Conservation (phyloP, 441 rosid genomes). For the Syzygium malaccense region DNA sequence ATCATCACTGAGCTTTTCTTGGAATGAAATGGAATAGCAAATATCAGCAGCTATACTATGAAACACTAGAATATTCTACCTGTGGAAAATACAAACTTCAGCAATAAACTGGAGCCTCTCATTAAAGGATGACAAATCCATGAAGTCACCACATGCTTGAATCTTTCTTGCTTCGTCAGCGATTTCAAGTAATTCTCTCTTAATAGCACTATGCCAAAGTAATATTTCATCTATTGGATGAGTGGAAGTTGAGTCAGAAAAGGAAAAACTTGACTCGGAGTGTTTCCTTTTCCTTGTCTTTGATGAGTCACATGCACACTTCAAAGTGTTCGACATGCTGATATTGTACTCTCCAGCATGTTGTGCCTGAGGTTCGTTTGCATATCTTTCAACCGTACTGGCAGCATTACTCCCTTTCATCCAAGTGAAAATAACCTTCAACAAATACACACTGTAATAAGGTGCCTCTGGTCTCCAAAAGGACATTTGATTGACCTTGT, state of each 20-base stretch:
- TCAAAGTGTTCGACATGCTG: slow-evolving; percentile 18
- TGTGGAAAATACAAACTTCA: slow-evolving; percentile 75
- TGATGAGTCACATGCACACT: slow-evolving; percentile 38
- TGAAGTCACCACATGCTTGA: slow-evolving; percentile 50
- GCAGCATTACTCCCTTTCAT: slow-evolving; percentile 42
- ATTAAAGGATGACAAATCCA: slow-evolving; percentile 56
- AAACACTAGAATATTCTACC: slow-evolving; percentile 19
- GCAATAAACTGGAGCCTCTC: slow-evolving; percentile 73
- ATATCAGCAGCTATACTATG: background rate
- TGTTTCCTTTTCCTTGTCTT: slow-evolving; percentile 50
- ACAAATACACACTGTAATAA: background rate
- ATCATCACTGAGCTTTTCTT: background rate
- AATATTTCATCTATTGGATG: slow-evolving; percentile 69
- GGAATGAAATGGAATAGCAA: background rate
- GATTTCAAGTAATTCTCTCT: slow-evolving; percentile 53
- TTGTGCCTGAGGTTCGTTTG: slow-evolving; percentile 11
- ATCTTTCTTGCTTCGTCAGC: slow-evolving; percentile 56
- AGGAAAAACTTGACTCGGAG: slow-evolving; percentile 23
- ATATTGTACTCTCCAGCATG: slow-evolving; percentile 26
- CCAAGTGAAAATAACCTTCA: slow-evolving; percentile 70
- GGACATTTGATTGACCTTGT: background rate
- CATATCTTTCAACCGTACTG: slow-evolving; percentile 16
- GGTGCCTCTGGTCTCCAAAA: background rate
- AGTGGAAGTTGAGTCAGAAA: slow-evolving; percentile 15
- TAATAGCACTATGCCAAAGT: slow-evolving; percentile 76